phyloP scores from a whole-genome alignment of 2,329 filamentous ascomycete genomes.

The Sporothrix euskadiensis region DNA sequence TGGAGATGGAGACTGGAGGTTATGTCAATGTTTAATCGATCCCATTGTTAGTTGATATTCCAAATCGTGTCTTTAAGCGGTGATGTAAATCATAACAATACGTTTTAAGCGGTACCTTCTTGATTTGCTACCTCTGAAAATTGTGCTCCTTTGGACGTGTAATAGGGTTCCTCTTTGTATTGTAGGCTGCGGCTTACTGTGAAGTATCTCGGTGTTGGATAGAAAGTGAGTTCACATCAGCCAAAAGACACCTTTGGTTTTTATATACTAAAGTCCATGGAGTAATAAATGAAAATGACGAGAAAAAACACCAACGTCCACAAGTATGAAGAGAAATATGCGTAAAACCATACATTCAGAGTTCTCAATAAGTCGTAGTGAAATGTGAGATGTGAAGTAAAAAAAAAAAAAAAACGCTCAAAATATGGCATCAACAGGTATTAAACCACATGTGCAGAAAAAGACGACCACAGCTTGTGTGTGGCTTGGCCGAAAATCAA shows the following conservation, averaged over 20 bases:
- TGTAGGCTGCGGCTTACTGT: background rate
- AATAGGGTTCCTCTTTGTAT: background rate
- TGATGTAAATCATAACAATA: no score
- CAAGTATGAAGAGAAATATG: background rate
- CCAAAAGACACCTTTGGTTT: background rate
- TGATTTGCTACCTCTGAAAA: no score
- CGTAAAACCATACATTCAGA: background rate
- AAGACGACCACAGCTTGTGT: background rate
- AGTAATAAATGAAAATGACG: background rate
- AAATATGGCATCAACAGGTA: background rate
- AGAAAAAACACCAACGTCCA: background rate
- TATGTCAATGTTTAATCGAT: no score
- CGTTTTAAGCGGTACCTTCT: no score
- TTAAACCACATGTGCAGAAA: background rate
- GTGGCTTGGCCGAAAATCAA: background rate
- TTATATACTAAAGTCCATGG: background rate
- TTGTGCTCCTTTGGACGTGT: background rate
- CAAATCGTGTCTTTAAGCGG: no score
- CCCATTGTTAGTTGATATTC: no score
- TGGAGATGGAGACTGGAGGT: no score
- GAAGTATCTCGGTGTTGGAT: background rate
- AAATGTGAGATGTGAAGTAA: background rate
- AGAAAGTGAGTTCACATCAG: background rate
- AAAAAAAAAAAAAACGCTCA: background rate
- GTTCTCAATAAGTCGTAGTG: background rate